phyloP scores from a whole-genome alignment of 331 rosid species.

The Ulmus americana region DNA sequence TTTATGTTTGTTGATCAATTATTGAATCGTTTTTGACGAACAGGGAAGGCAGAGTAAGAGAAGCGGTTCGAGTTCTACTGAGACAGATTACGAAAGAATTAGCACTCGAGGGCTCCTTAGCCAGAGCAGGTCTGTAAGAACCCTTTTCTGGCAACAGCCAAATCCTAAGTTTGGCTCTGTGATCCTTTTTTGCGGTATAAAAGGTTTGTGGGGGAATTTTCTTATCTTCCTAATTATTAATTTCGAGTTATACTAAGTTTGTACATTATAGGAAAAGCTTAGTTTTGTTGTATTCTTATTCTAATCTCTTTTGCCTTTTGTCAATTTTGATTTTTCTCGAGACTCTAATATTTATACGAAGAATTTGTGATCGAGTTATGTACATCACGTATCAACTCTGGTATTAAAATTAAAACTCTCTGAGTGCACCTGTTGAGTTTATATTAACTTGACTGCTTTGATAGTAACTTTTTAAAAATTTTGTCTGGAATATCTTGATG shows the following conservation, averaged over 20 bases:
- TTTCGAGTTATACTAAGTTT: conserved; percentile 1
- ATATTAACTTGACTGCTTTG: no score
- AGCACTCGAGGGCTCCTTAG: conserved; percentile 50
- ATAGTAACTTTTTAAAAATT: no score
- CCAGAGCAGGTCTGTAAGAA: conserved; percentile 26
- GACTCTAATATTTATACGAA: no score
- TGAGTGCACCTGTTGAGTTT: no score
- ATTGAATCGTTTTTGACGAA: conserved; percentile 17
- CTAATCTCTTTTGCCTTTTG: background rate
- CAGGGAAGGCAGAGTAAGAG: conserved; percentile 71
- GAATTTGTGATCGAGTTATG: no score
- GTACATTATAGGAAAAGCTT: conserved; percentile 17
- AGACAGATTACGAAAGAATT: conserved; percentile 54
- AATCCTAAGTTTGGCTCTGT: conserved; percentile 1
- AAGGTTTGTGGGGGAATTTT: conserved; percentile 8
- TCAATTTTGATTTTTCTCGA: conserved; percentile 4
- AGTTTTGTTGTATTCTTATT: conserved; percentile 14
- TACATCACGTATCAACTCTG: no score
- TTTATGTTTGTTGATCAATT: background rate
- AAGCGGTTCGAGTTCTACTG: conserved; percentile 57
- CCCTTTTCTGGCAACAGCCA: conserved; percentile 3
- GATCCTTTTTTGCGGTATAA: background rate
- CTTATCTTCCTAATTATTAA: conserved; percentile 5
- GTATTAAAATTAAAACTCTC: no score
- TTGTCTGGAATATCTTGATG: no score